These are phyloP conservation scores for Beauveria pseudobassiana DNA, from an alignment of 2,329 filamentous ascomycete genomes.

Conservation along the genomic window DNA sequence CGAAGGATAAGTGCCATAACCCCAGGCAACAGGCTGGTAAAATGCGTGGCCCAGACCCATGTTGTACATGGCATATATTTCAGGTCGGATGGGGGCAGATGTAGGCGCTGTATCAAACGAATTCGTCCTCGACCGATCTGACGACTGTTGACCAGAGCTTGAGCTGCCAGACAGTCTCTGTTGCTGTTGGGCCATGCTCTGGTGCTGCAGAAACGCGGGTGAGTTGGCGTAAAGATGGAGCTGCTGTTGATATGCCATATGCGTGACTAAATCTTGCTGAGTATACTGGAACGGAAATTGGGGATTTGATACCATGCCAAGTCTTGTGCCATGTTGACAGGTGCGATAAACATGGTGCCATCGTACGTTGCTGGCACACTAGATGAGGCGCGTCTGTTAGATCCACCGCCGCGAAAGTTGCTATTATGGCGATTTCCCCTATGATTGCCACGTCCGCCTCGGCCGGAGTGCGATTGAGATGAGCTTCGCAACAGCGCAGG, in stretches of 20 bases:
- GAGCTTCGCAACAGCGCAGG: slow-evolving; percentile 53
- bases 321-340: slow-evolving; percentile 39
- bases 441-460: slow-evolving; percentile 42
- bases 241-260: slow-evolving; percentile 34
- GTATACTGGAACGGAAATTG: slow-evolving; percentile 34
- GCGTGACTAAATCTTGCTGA: slow-evolving; percentile 32
- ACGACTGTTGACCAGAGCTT: slow-evolving; percentile 23
- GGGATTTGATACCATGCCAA: slow-evolving; percentile 40
- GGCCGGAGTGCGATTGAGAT: slow-evolving; percentile 47
- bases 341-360: slow-evolving; percentile 37
- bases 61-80: slow-evolving; percentile 46
- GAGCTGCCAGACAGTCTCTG: slow-evolving; percentile 21
- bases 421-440: slow-evolving; percentile 41
- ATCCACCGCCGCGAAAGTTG: slow-evolving; percentile 34
- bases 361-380: slow-evolving; percentile 42
- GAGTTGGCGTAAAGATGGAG: slow-evolving; percentile 30
- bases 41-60: slow-evolving; percentile 36
- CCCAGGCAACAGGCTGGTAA: slow-evolving; percentile 36
- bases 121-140: slow-evolving; percentile 51
- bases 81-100: slow-evolving; percentile 49
- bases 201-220: slow-evolving; percentile 28
- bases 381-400: slow-evolving; percentile 45
- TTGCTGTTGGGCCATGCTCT: slow-evolving; percentile 22
- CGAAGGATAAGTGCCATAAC: slow-evolving; percentile 47
- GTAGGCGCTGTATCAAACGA: slow-evolving; percentile 56